Evolutionary conservation across 2,329 filamentous ascomycete species (phyloP), one percentile per base, ranked within the genome.

Genomic region (Sclerotinia nivalis): DNA sequence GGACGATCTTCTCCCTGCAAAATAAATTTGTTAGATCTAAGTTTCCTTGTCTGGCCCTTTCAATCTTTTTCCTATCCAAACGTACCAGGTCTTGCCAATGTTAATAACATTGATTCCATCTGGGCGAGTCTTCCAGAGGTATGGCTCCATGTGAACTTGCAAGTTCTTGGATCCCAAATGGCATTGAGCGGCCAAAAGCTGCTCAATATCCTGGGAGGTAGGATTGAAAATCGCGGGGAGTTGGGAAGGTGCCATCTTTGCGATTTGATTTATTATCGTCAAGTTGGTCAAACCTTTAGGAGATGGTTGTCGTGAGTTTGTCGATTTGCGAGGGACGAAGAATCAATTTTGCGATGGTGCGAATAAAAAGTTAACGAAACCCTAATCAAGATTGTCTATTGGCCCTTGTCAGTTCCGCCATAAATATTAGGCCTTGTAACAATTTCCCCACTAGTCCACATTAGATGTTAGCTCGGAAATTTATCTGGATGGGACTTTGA

Each of bases 31-130:
- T 93, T 93, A 99, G 85, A 96, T 98, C 93, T 98, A 98, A 88
- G 93, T 93, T 84, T 98, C 93, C 90, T 98, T 98, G 85, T 81
- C 52, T 49, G 52, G 6, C 22, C 18, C n/a, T 25, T 55, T 50
- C 9, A 64, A 22, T 22, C 66, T n/a, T 62, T 25, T 68, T 15
- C 40, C 64, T 55, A 20, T 50, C 50, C 31, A 56, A 50, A 66
- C 91, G 77, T 90, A 97, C 93, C 94, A 99, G 85, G 96, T 99
- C 93, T 99, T 99, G 88, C 95, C 94, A 85, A 99, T 93, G 91
- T 99, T 99, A 85, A 99, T 88, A 78, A 99, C 89, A 84, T 99
- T 99, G 87, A 99, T 91, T 86, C 96, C 96, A 81, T 99, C 96
- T 77, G 93, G 91, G 82, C 96, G 93, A 83, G 93, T 97, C 92